These are phyloP conservation scores for Penicillium coprophilum DNA, from an alignment of 495 filamentous ascomycete genomes.

Conservation along the genomic window DNA sequence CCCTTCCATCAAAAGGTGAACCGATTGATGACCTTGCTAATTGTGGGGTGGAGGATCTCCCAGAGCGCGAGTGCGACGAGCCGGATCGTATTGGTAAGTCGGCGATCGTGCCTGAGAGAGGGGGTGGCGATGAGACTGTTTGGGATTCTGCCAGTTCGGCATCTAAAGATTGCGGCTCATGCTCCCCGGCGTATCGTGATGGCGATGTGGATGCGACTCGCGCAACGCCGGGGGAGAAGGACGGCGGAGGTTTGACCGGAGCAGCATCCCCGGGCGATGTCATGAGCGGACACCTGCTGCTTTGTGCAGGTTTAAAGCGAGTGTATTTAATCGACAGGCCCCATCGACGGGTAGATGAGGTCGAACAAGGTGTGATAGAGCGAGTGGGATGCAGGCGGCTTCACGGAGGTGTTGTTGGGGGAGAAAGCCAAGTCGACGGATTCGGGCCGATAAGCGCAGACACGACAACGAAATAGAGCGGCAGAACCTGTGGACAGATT, in stretches of 20 bases:
- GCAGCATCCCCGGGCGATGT: slow-evolving; percentile 61
- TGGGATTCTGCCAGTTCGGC: slow-evolving; percentile 50
- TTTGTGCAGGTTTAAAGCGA: slow-evolving; percentile 21
- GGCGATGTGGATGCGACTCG: slow-evolving; percentile 56
- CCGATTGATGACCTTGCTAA: slow-evolving; percentile 57
- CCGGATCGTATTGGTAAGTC: slow-evolving; percentile 42
- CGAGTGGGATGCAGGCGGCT: slow-evolving; percentile 10
- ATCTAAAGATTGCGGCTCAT: slow-evolving; percentile 44
- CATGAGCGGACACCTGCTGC: slow-evolving; percentile 56
- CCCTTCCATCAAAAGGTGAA: slow-evolving; percentile 48
- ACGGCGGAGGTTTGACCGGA: slow-evolving; percentile 60
- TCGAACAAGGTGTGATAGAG: slow-evolving; percentile 14
- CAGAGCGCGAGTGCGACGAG: slow-evolving; percentile 58
- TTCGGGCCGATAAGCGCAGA: slow-evolving; percentile 19
- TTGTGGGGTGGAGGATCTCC: slow-evolving; percentile 59
- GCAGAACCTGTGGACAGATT: neutral
- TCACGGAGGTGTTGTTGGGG: slow-evolving; percentile 23
- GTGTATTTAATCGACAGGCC: slow-evolving; percentile 23
- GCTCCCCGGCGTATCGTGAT: slow-evolving; percentile 44
- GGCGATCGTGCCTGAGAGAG: slow-evolving; percentile 35
- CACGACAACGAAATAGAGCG: slow-evolving; percentile 1
- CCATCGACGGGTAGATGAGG: slow-evolving; percentile 34
- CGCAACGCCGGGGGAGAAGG: slow-evolving; percentile 53
- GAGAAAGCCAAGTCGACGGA: slow-evolving; percentile 30
- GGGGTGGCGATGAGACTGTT: slow-evolving; percentile 51